Conservation (phyloP, 2,329 filamentous ascomycete species). For the Ceratocystis diversiconidia region DNA sequence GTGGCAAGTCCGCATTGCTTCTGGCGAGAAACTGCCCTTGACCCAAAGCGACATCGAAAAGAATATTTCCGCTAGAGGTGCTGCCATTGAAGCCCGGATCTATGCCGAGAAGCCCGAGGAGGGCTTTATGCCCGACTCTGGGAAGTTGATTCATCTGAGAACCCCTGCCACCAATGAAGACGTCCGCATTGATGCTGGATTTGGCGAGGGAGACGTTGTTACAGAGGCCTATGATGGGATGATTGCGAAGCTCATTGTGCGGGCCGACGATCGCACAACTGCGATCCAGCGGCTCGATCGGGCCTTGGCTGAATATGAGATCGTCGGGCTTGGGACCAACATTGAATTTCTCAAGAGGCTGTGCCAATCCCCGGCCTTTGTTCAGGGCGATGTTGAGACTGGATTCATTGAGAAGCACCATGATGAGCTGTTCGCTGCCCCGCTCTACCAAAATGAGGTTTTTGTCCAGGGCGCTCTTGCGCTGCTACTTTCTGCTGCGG, state of each 20-base stretch:
- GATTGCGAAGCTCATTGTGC: slow-evolving; percentile 95
- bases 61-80: slow-evolving; percentile 60
- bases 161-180: slow-evolving; percentile 56
- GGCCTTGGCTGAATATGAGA: slow-evolving; percentile 76
- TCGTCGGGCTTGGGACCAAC: slow-evolving; percentile 86
- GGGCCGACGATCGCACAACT: slow-evolving; percentile 61
- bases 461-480: slow-evolving; percentile 75
- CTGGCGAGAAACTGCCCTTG: slow-evolving; percentile 42
- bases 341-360: slow-evolving; percentile 91
- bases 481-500: not conserved
- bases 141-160: slow-evolving; percentile 67
- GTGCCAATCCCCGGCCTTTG: slow-evolving; percentile 67
- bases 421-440: slow-evolving; percentile 58
- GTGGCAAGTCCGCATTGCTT: slow-evolving; percentile 77
- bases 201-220: slow-evolving; percentile 79
- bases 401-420: slow-evolving; percentile 88
- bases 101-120: slow-evolving; percentile 90
- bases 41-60: slow-evolving; percentile 52
- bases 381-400: slow-evolving; percentile 80
- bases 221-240: slow-evolving; percentile 95
- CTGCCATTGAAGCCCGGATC: slow-evolving; percentile 89
- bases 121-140: slow-evolving; percentile 90
- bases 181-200: slow-evolving; percentile 84
- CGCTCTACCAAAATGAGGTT: slow-evolving; percentile 52
- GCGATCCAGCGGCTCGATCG: slow-evolving; percentile 70